A percentile compares a stretch with the other conserved stretches of the same genome.
Conservation (phyloP, 2,329 filamentous ascomycete species). For the Ophiostoma himal-ulmi region DNA sequence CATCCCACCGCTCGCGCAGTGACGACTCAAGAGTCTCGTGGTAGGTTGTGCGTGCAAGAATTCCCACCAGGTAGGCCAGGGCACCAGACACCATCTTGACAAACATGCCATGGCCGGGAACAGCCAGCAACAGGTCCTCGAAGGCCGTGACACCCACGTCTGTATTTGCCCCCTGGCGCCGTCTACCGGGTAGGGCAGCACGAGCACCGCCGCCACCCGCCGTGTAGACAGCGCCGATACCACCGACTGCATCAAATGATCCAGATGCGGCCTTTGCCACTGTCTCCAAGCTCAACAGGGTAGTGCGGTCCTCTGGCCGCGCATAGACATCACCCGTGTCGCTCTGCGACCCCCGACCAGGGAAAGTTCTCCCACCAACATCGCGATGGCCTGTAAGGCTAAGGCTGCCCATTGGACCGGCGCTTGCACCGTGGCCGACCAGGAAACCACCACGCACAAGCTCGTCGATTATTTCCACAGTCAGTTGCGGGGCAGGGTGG, state of each 20-base stretch:
- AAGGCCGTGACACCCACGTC: background rate
- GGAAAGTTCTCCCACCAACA: background rate
- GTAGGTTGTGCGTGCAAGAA: conserved; percentile 55
- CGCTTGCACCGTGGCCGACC: conserved; percentile 41
- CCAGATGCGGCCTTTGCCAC: conserved; percentile 63
- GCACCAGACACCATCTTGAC: conserved; percentile 59
- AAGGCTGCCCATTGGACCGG: conserved; percentile 15
- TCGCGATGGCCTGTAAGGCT: conserved; percentile 28
- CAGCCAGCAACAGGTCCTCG: conserved; percentile 49
- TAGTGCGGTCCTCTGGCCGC: conserved; percentile 49
- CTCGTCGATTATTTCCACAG: conserved; percentile 45
- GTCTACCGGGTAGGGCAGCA: conserved; percentile 28
- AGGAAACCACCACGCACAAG: conserved; percentile 64
- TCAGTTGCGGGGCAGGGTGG: conserved; percentile 32
- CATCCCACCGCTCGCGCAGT: conserved; percentile 65
- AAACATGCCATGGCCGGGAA: conserved; percentile 62
- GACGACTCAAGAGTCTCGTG: conserved; percentile 58
- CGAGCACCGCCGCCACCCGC: conserved; percentile 50
- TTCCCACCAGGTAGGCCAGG: conserved; percentile 54
- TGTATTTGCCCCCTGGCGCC: background rate
- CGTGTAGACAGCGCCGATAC: conserved; percentile 57
- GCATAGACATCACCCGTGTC: conserved; percentile 36
- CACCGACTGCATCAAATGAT: conserved; percentile 62
- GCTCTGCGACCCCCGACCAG: conserved; percentile 21
- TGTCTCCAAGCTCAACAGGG: conserved; percentile 54